These are phyloP conservation scores for Parascedosporium putredinis DNA, from an alignment of 2,329 filamentous ascomycete species.

Conservation along the genomic window DNA sequence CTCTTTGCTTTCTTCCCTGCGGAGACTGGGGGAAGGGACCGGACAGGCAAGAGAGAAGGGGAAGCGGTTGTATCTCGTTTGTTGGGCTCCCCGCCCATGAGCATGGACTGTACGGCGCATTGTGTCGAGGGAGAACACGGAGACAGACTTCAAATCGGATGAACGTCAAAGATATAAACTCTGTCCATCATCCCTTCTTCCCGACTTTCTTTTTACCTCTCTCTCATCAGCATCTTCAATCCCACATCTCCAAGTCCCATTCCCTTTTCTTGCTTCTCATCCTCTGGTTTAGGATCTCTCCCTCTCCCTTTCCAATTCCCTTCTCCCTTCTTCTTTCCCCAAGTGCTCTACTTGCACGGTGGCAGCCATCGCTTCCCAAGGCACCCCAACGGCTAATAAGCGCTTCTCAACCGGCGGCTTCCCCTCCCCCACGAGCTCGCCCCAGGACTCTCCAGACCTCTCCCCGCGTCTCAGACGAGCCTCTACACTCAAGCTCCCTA, in stretches of 20 bases:
- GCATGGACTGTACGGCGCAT: no score
- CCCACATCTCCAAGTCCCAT: background rate
- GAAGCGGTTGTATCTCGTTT: no score
- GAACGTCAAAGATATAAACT: constrained; percentile 5
- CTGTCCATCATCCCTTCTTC: background rate
- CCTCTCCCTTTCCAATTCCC: background rate
- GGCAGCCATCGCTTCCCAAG: constrained; percentile 7
- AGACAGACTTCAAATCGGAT: constrained; percentile 3
- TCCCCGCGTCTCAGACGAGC: constrained; percentile 10
- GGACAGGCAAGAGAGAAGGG: background rate
- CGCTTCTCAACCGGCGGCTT: constrained; percentile 8
- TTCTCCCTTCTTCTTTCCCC: background rate
- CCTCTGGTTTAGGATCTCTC: background rate
- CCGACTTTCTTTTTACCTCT: background rate
- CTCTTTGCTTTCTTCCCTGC: no score
- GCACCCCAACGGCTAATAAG: constrained; percentile 6
- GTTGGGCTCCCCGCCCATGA: no score
- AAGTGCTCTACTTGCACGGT: constrained; percentile 1
- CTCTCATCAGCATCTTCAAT: background rate
- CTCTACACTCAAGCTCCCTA: constrained; percentile 13
- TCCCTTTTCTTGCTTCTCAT: no score
- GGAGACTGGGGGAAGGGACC: no score
- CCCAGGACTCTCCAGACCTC: background rate
- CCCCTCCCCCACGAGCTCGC: constrained; percentile 3
- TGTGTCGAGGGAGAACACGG: no score